Evolutionary conservation across 169 alveolate genomes (phyloP).

Genomic region (Plasmodium sp.): DNA sequence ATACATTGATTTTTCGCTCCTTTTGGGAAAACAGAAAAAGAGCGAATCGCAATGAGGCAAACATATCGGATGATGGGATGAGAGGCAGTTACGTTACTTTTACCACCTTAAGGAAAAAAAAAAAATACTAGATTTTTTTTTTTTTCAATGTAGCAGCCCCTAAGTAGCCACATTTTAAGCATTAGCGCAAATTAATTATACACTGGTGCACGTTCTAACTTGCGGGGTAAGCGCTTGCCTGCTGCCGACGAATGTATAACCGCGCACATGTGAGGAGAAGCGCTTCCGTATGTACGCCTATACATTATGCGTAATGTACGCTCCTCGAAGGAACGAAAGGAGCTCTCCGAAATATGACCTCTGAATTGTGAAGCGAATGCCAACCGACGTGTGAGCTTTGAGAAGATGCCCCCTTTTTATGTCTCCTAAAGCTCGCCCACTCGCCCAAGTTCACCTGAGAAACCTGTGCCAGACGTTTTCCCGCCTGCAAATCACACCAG

Average conservation of each 20-base stretch:
- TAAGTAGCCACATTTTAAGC: not conserved
- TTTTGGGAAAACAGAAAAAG: not conserved
- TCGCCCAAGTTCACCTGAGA: not conserved
- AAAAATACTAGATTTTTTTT: not conserved
- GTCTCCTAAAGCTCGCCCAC: slow-evolving; percentile 3
- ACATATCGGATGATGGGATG: not conserved
- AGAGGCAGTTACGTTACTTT: not conserved
- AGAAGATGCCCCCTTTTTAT: slow-evolving; percentile 1
- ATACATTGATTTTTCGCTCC: not conserved
- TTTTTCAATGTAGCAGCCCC: not conserved
- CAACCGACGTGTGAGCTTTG: not conserved
- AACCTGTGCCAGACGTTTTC: not conserved
- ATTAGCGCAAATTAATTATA: no score
- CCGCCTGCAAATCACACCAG: not conserved
- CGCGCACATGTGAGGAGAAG: not conserved
- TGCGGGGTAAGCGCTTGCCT: not conserved
- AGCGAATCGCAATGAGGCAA: not conserved
- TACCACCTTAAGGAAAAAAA: not conserved
- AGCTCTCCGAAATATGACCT: not conserved
- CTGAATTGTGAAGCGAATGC: not conserved
- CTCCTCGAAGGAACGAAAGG: not conserved
- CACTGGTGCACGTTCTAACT: not conserved
- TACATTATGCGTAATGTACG: not conserved
- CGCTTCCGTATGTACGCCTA: not conserved
- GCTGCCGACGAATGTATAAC: not conserved